Base-by-base conservation (phyloP, 129 eudicot species). In the Kitagawia praeruptora region DNA sequence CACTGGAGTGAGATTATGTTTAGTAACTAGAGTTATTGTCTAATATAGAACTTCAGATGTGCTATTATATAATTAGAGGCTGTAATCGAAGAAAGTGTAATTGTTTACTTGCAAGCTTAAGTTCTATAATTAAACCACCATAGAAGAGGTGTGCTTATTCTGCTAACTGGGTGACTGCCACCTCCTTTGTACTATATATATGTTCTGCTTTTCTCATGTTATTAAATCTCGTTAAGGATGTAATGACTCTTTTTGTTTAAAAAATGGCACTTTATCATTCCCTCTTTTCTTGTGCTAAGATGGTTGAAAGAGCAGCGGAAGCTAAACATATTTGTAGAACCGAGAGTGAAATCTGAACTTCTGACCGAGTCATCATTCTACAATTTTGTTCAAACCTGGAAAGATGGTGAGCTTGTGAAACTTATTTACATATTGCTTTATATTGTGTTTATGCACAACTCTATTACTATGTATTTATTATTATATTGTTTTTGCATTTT, bases 361-460 rank as follows among this genome's bases (percentile, higher is more conserved):
- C 39, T 92, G 56, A 76, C 87, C 9, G 99, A 90, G 80, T 90
- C 99, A 51, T 79, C 94, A 31, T 85, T 83, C 86, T 96, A 82
- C 87, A 82, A 75, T 84, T 96, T 92, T 83, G 96, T 96, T 70
- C 88, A 89, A 54, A 96, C 98, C 38, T 96, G 99, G 99, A 76
- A 79, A 80, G 93, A 87, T 77, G 96, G 98, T 92, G 77, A 89
- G 88, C 48, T 84, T 25, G 13, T 45, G 4, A 27, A 21, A 12
- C n/a, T 39, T 76, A 25, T 64, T 63, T 42, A 78, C 58, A 16
- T 39, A 67, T 31, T 67, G 73, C 73, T 70, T 38, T 19, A 40
- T 70, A 39, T 19, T 37, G 2, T 37, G 25, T 70, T 2, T 1
- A 70, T 70, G 40, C n/a, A 70, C 40, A 34, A 70, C 45, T 38